Conservation (phyloP, 2,329 filamentous ascomycete genomes). For the Albifimbria verrucaria region DNA sequence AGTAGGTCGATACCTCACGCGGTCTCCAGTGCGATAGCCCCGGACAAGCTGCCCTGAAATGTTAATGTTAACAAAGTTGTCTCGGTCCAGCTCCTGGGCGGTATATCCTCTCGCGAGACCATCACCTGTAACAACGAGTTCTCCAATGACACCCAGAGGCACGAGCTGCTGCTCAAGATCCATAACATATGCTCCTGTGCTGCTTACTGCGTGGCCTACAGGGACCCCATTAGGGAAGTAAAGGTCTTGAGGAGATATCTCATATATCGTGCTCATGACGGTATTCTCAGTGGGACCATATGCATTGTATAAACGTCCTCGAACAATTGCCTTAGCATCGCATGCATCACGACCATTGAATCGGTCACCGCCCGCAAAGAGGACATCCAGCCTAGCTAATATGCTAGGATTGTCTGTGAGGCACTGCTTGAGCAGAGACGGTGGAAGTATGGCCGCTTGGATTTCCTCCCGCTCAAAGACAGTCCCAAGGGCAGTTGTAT, state of each 20-base stretch:
- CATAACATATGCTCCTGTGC: conserved; percentile 20
- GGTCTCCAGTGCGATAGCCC: conserved; percentile 45
- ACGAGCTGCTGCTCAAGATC: conserved; percentile 17
- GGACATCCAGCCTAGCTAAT: conserved; percentile 2
- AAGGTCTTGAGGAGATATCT: neutral
- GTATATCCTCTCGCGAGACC: conserved; percentile 8
- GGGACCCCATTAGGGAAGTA: conserved; percentile 11
- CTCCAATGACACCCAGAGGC: conserved; percentile 21
- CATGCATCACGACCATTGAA: conserved; percentile 7
- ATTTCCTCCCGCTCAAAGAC: conserved; percentile 10
- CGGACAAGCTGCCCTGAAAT: conserved; percentile 4
- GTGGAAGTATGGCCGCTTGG: conserved; percentile 8
- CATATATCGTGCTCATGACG: conserved; percentile 6
- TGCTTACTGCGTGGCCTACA: conserved; percentile 14
- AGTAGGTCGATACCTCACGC: conserved; percentile 34
- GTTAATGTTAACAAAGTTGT: conserved; percentile 13
- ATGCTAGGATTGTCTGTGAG: conserved; percentile 8
- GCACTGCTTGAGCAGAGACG: conserved; percentile 17
- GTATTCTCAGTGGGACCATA: conserved; percentile 18
- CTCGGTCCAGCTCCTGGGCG: neutral
- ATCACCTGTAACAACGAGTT: conserved; percentile 22
- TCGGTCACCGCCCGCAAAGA: conserved; percentile 17
- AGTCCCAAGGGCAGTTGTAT: conserved; percentile 1
- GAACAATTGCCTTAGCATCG: neutral
- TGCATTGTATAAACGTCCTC: conserved; percentile 5